These are phyloP conservation scores for Psidium friedrichsthalianum DNA, from an alignment of 345 rosid species.

Conservation along the genomic window DNA sequence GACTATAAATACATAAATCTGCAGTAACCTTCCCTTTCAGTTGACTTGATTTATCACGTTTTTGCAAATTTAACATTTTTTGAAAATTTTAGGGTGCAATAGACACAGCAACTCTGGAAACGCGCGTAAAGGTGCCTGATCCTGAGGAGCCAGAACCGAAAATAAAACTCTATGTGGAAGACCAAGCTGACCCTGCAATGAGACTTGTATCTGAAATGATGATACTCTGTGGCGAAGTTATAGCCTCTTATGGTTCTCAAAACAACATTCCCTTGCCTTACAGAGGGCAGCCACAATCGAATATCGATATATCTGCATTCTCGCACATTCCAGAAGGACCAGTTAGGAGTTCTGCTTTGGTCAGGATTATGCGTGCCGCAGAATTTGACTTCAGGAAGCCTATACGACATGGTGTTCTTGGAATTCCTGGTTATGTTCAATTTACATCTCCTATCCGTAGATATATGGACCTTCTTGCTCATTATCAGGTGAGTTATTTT, in stretches of 20 bases:
- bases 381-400: slow-evolving; percentile 84
- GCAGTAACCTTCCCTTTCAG: background rate
- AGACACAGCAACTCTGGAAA: slow-evolving; percentile 70
- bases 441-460: slow-evolving; percentile 97
- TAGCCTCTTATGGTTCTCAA: slow-evolving; percentile 71
- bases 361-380: slow-evolving; percentile 82
- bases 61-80: background rate
- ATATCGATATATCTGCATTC: slow-evolving; percentile 71
- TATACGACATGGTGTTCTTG: slow-evolving; percentile 75
- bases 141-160: slow-evolving; percentile 79
- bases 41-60: background rate
- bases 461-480: slow-evolving; percentile 94
- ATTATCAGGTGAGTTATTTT: slow-evolving; percentile 60
- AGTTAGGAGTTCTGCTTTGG: slow-evolving; percentile 64
- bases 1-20: background rate
- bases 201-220: slow-evolving; percentile 95
- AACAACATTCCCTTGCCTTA: slow-evolving; percentile 80
- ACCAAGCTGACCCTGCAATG: slow-evolving; percentile 89
- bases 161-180: slow-evolving; percentile 75
- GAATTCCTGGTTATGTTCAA: slow-evolving; percentile 93
- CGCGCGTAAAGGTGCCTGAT: slow-evolving; percentile 79
- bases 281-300: slow-evolving; percentile 93
- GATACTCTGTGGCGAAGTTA: slow-evolving; percentile 91
- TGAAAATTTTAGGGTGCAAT: slow-evolving; percentile 59
- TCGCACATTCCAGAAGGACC: slow-evolving; percentile 96